Evolutionary conservation across 75 land plant species (phyloP).

Genomic region (Chamaecyparis obtusa): DNA sequence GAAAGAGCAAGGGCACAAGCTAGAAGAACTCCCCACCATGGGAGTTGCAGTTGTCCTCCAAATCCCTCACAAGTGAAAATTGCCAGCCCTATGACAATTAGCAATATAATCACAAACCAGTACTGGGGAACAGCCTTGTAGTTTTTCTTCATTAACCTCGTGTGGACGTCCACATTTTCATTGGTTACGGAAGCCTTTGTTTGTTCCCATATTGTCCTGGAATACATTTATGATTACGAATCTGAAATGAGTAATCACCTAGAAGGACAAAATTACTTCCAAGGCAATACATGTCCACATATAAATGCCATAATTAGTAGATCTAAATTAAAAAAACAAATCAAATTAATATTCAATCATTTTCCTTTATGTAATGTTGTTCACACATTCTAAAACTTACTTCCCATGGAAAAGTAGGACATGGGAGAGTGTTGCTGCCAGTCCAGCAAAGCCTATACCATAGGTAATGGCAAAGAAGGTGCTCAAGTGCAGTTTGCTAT

Average conservation of each 20-base stretch:
- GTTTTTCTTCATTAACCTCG: conserved; percentile 39
- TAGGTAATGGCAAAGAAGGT: conserved; percentile 67
- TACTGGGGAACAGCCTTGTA: conserved; percentile 53
- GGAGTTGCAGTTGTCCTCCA: conserved; percentile 47
- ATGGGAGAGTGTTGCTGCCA: conserved; percentile 65
- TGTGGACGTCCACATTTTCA: conserved; percentile 30
- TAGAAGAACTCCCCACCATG: conserved; percentile 66
- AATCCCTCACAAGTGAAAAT: conserved; percentile 43
- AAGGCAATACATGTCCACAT: no score
- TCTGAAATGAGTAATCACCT: not conserved
- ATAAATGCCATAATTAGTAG: conserved; percentile 6
- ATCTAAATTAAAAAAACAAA: not conserved
- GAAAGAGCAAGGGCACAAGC: conserved; percentile 42
- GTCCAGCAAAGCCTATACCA: conserved; percentile 73
- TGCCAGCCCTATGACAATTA: conserved; percentile 15
- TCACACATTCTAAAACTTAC: not conserved
- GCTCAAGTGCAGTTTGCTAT: conserved; percentile 52
- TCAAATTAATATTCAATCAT: no score
- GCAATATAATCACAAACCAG: conserved; percentile 41
- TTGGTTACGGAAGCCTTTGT: conserved; percentile 3
- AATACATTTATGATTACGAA: not conserved
- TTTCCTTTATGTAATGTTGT: no score
- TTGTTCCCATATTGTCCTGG: not conserved
- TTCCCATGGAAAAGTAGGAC: conserved; percentile 72
- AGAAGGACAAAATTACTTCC: not conserved